Evolutionary conservation across 345 rosid genomes (phyloP).

Genomic region (Noccaea bulbosa): DNA sequence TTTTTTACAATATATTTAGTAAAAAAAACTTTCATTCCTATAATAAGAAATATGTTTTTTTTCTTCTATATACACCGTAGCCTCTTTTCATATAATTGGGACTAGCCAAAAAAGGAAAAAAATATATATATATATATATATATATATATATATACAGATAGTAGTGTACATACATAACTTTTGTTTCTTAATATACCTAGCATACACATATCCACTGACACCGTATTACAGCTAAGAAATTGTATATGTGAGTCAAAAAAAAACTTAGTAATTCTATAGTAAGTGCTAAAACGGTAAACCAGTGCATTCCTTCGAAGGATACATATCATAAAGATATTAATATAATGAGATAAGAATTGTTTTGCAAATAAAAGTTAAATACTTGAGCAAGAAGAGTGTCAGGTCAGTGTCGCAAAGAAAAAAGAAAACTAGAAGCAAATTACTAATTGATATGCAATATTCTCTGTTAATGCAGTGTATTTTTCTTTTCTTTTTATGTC

Average conservation of each 20-base stretch:
- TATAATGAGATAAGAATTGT: background rate
- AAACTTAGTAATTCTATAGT: background rate
- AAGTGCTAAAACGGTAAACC: background rate
- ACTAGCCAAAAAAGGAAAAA: background rate
- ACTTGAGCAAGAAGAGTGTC: conserved; percentile 4
- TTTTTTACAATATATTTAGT: too few relatives aligned
- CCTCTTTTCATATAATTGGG: background rate
- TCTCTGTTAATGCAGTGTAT: background rate
- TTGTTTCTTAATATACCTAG: too few relatives aligned
- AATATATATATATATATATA: background rate
- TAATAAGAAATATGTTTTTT: background rate
- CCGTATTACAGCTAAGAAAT: conserved; percentile 12
- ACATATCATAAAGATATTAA: background rate
- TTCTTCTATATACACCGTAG: background rate
- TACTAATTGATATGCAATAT: background rate
- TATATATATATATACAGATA: background rate
- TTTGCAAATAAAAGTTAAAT: background rate
- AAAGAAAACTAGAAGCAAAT: background rate
- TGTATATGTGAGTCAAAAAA: background rate
- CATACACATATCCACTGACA: too few relatives aligned
- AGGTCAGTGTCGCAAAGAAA: conserved; percentile 19
- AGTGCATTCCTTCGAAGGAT: background rate
- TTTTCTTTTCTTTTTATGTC: background rate
- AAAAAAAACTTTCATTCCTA: background rate
- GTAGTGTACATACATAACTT: background rate